A percentile compares a stretch with the other conserved stretches of the same genome.
Conservation (phyloP, 129 eudicot species). For the Dittrichia graveolens region DNA sequence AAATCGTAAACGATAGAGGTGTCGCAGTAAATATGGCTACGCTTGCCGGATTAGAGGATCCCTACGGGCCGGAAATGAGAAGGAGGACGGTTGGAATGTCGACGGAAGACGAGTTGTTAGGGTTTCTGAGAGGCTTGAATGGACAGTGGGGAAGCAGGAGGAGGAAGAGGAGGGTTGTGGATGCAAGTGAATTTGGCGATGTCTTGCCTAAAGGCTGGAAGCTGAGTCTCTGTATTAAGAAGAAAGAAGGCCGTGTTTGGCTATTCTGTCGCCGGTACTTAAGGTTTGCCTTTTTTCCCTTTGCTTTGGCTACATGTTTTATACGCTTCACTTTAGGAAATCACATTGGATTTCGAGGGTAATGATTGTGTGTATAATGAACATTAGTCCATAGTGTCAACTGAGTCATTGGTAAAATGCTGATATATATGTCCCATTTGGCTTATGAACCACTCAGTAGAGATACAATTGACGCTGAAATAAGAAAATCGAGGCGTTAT, state of each 20-base stretch:
- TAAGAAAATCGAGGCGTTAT: neutral
- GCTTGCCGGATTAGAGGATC: slow-evolving; percentile 54
- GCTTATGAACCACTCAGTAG: slow-evolving; percentile 1
- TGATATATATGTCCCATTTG: neutral
- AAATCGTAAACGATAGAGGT: slow-evolving; percentile 51
- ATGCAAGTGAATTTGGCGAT: slow-evolving; percentile 72
- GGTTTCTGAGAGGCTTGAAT: slow-evolving; percentile 57
- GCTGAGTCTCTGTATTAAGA: slow-evolving; percentile 66
- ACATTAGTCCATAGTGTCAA: neutral
- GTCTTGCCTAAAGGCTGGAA: slow-evolving; percentile 81
- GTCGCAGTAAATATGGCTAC: slow-evolving; percentile 48
- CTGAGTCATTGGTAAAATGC: neutral
- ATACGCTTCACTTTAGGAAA: neutral
- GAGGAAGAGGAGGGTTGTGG: slow-evolving; percentile 84
- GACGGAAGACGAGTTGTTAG: slow-evolving; percentile 63
- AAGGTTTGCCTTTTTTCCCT: slow-evolving; percentile 48
- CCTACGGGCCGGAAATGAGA: slow-evolving; percentile 56
- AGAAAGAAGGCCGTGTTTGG: slow-evolving; percentile 73
- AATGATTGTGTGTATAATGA: neutral
- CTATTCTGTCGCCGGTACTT: slow-evolving; percentile 75
- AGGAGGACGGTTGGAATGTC: slow-evolving; percentile 59
- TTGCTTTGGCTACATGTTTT: slow-evolving; percentile 5
- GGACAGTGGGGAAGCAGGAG: slow-evolving; percentile 96
- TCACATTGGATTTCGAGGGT: slow-evolving; percentile 1
- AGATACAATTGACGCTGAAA: neutral